These are phyloP conservation scores for Pseudozyma tsukubaensis DNA, from an alignment of 1,284 basidiomycete genomes.

Conservation along the genomic window DNA sequence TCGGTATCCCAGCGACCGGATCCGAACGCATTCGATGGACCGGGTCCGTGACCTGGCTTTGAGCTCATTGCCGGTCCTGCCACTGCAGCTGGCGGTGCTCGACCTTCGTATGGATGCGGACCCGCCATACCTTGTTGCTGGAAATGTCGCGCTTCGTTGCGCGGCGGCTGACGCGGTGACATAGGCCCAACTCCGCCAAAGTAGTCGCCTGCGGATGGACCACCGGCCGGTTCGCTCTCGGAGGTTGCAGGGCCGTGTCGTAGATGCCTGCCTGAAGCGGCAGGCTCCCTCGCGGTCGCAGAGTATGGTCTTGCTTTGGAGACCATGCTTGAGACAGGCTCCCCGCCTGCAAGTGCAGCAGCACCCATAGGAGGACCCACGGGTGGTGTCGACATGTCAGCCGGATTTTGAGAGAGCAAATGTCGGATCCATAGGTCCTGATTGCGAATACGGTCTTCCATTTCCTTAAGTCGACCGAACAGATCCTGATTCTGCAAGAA, in stretches of 20 bases:
- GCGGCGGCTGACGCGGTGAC: constrained; percentile 27
- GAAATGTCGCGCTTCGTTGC: constrained; percentile 16
- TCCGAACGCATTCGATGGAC: constrained; percentile 12
- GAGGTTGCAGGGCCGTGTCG: constrained; percentile 13
- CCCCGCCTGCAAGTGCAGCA: constrained; percentile 9
- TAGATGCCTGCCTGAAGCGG: constrained; percentile 7
- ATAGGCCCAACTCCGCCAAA: constrained; percentile 17
- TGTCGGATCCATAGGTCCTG: constrained; percentile 50
- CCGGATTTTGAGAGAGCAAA: constrained; percentile 33
- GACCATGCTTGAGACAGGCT: neutral
- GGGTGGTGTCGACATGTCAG: constrained; percentile 21
- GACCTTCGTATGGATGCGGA: constrained; percentile 16
- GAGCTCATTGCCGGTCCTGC: constrained; percentile 3
- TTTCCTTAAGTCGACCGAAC: constrained; percentile 40
- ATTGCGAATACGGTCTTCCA: constrained; percentile 47
- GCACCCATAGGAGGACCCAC: constrained; percentile 18
- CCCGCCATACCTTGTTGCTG: constrained; percentile 11
- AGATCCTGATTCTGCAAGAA: constrained; percentile 50
- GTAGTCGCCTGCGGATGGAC: constrained; percentile 8
- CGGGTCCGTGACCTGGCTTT: neutral
- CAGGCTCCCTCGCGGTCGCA: constrained; percentile 11
- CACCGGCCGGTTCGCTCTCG: constrained; percentile 13
- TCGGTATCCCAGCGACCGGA: constrained; percentile 26
- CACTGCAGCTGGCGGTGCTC: constrained; percentile 7
- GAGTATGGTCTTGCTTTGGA: constrained; percentile 9